phyloP scores from a whole-genome alignment of 352 stramenopile genomes.

The Blastocystis sp. region DNA sequence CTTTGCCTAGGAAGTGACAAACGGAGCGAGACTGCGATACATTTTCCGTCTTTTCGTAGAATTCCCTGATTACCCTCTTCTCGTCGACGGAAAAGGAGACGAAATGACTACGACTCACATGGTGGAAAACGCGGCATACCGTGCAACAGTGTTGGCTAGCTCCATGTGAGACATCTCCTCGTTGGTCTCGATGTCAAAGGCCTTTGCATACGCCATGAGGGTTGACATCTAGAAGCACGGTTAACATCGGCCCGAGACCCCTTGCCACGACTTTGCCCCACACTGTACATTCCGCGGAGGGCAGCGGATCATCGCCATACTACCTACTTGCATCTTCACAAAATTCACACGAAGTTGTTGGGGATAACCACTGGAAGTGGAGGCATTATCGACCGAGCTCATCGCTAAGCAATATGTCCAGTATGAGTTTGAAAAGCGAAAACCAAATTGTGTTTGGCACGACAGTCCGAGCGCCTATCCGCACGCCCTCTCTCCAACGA shows the following conservation, averaged over 20 bases:
- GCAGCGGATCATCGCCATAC: neutral
- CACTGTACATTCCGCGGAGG: neutral
- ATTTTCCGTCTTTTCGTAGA: slow-evolving; percentile 68
- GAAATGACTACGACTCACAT: slow-evolving; percentile 61
- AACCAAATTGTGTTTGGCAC: slow-evolving; percentile 36
- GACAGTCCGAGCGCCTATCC: no score
- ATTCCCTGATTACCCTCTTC: slow-evolving; percentile 50
- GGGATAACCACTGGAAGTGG: slow-evolving; percentile 39
- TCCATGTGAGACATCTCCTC: slow-evolving; percentile 68
- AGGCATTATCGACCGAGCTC: neutral
- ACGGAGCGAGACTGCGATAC: neutral
- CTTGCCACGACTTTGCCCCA: neutral
- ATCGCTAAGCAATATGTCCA: neutral
- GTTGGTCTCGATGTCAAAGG: slow-evolving; percentile 9
- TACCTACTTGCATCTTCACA: slow-evolving; percentile 71
- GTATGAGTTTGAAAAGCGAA: slow-evolving; percentile 25
- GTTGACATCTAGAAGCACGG: slow-evolving; percentile 48
- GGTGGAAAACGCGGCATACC: slow-evolving; percentile 1
- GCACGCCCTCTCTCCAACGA: no score
- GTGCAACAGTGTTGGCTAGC: slow-evolving; percentile 37
- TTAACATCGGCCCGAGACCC: neutral
- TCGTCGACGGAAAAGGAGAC: slow-evolving; percentile 33
- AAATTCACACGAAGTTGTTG: slow-evolving; percentile 68
- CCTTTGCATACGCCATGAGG: slow-evolving; percentile 66
- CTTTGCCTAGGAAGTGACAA: slow-evolving; percentile 20